Percentiles rank a stretch among this genome's conserved stretches.
These are phyloP conservation scores for Fraxinus platypoda DNA, from an alignment of 305 asterid species.

Conservation along the genomic window DNA sequence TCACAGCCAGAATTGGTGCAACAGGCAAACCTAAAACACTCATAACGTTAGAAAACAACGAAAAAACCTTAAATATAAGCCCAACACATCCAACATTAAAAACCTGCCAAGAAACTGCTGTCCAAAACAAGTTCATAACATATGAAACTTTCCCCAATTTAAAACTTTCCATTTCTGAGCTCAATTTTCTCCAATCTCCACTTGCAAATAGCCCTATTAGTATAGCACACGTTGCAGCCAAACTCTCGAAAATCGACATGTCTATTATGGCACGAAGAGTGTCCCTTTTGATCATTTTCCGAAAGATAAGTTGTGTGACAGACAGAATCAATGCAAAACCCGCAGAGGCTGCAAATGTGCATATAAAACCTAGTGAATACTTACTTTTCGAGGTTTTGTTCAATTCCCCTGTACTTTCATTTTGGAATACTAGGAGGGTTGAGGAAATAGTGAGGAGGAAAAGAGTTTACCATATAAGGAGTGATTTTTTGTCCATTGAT, in stretches of 20 bases:
- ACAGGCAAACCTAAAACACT: too few species aligned
- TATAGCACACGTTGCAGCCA: neutral
- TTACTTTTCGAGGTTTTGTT: neutral
- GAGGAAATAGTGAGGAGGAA: slow-evolving; percentile 61
- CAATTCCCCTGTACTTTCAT: slow-evolving; percentile 10
- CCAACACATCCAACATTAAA: too few species aligned
- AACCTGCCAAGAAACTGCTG: too few species aligned
- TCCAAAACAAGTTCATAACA: too few species aligned
- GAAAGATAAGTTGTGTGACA: slow-evolving; percentile 19
- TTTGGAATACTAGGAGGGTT: slow-evolving; percentile 45
- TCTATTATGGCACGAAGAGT: neutral
- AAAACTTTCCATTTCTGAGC: too few species aligned
- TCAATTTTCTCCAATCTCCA: too few species aligned
- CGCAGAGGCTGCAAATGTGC: slow-evolving; percentile 25
- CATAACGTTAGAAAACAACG: too few species aligned
- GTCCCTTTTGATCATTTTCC: slow-evolving; percentile 10
- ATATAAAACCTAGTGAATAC: neutral
- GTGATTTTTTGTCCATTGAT: slow-evolving; percentile 61
- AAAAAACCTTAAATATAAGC: too few species aligned
- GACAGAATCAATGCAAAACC: slow-evolving; percentile 21
- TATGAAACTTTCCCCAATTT: too few species aligned
- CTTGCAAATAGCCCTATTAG: too few species aligned
- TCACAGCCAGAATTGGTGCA: too few species aligned
- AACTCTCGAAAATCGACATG: too few species aligned
- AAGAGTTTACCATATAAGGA: slow-evolving; percentile 49